Evolutionary conservation across 164 flowering plant species (phyloP), one percentile per base, ranked within the genome.

Genomic region (Tetrastigma voinierianum): DNA sequence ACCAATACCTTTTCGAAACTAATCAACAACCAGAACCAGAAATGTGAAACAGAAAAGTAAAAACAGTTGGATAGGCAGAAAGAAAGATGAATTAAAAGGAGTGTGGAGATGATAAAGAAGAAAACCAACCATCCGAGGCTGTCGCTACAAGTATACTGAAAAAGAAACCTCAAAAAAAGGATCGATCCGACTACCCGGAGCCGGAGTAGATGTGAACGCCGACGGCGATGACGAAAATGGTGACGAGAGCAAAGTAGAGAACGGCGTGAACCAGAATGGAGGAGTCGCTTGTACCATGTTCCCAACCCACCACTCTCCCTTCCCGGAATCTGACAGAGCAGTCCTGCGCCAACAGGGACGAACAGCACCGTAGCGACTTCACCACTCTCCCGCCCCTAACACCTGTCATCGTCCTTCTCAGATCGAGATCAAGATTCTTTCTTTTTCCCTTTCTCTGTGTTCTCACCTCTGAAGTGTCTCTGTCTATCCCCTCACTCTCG

Each of bases 371-470:
- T 82, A 13, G 85, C 86, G 43, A 82, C 70, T n/a, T n/a, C 52
- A 84, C 70, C 53, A 84, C 86, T 6, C 84, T 82, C 0, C 89
- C 84, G 83, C 0, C 89, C 88, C 88, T 86, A 83, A 71, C 83
- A 71, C 83, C 86, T 8, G 40, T 3, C 40, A 32, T 32, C 40
- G 40, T 32, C 40, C 40, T 32, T 32, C 40, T 32, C 40, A 32
- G 40, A 32, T 32, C 40, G 6, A 7, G 40, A 32, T 32, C 40
- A 3, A n/a, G n/a, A n/a, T 32, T 32, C 40, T 4, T 7, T 7
- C 40, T 32, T 32, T 32, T 4, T 24, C 32, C 2, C 32, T 24
- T 24, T 24, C 40, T 32, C 7, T 1, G 7, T 19, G 16, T 62
- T 47, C 54, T 43, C 58, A 12, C 17, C 49, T 60, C 20, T 19